A percentile compares a stretch with the other conserved stretches of the same genome.
phyloP scores from a whole-genome alignment of 1,139 yeast species.

The Yamadazyma membranifaciens region DNA sequence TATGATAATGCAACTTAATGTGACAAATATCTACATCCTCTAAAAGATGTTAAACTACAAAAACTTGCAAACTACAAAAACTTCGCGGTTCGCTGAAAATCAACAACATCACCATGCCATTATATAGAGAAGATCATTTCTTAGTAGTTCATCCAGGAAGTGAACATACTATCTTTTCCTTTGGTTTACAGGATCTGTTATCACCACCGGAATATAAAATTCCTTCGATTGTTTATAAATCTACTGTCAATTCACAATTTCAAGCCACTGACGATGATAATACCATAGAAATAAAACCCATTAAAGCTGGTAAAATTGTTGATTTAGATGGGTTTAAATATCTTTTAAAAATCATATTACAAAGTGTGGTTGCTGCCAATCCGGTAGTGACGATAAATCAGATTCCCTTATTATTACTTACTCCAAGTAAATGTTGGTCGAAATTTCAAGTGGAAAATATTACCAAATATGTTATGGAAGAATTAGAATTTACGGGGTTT shows the following conservation, averaged over 20 bases:
- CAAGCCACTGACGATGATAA: slow-evolving; percentile 33
- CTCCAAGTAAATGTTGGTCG: slow-evolving; percentile 70
- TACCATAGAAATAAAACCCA: slow-evolving; percentile 51
- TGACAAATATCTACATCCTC: not conserved
- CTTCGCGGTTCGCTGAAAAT: not conserved
- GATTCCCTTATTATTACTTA: slow-evolving; percentile 52
- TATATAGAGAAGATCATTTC: slow-evolving; percentile 59
- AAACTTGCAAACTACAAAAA: no score
- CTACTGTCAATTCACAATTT: slow-evolving; percentile 40
- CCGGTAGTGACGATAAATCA: slow-evolving; percentile 51
- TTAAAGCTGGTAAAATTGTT: slow-evolving; percentile 59
- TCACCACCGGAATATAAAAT: slow-evolving; percentile 73
- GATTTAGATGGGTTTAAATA: slow-evolving; percentile 71
- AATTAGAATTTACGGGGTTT: slow-evolving; percentile 70
- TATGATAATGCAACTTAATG: no score
- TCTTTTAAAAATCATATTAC: slow-evolving; percentile 59
- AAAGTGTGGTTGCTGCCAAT: slow-evolving; percentile 51
- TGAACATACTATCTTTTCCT: slow-evolving; percentile 65
- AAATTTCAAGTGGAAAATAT: slow-evolving; percentile 63
- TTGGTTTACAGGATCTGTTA: slow-evolving; percentile 78
- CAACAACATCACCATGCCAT: slow-evolving; percentile 42
- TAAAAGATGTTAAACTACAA: no score
- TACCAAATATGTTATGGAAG: slow-evolving; percentile 75
- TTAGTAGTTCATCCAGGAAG: slow-evolving; percentile 83
- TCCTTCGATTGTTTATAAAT: slow-evolving; percentile 72